These are phyloP conservation scores for Hemileccinum impolitum DNA, from an alignment of 768 basidiomycete species.

Conservation along the genomic window DNA sequence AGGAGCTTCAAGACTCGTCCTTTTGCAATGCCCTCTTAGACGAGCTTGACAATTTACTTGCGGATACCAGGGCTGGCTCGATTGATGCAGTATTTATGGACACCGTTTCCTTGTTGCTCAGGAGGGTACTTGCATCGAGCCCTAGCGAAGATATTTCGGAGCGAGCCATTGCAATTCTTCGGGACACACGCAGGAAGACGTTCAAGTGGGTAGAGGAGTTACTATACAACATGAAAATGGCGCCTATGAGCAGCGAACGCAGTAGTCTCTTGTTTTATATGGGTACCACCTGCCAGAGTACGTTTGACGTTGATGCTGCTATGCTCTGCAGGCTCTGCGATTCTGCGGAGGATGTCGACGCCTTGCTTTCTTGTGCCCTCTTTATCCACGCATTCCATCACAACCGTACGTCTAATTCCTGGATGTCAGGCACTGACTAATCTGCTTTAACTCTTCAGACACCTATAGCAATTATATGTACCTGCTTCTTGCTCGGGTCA, in stretches of 20 bases:
- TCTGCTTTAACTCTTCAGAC: too few relatives aligned
- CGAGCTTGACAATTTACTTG: background rate
- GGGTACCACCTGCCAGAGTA: slow-evolving; percentile 34
- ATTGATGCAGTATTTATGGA: background rate
- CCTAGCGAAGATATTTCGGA: slow-evolving; percentile 7
- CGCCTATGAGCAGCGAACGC: background rate
- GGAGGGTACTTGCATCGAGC: slow-evolving; percentile 7
- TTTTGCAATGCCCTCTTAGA: background rate
- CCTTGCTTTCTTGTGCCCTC: slow-evolving; percentile 24
- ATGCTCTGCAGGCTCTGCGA: slow-evolving; percentile 4
- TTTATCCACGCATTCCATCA: slow-evolving; percentile 14
- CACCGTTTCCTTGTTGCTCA: background rate
- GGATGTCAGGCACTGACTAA: too few relatives aligned
- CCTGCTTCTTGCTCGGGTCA: too few relatives aligned
- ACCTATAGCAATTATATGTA: too few relatives aligned
- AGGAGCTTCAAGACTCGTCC: background rate
- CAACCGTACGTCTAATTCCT: background rate
- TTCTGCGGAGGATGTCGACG: slow-evolving; percentile 12
- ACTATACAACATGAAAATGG: slow-evolving; percentile 10
- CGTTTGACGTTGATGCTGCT: slow-evolving; percentile 16
- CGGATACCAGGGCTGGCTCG: background rate
- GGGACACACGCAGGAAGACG: slow-evolving; percentile 24
- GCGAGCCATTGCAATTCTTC: slow-evolving; percentile 23
- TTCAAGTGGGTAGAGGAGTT: slow-evolving; percentile 34
- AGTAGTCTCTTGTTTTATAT: slow-evolving; percentile 28